Conservation (phyloP, 2,329 filamentous ascomycete species). For the Tolypocladium sp. region DNA sequence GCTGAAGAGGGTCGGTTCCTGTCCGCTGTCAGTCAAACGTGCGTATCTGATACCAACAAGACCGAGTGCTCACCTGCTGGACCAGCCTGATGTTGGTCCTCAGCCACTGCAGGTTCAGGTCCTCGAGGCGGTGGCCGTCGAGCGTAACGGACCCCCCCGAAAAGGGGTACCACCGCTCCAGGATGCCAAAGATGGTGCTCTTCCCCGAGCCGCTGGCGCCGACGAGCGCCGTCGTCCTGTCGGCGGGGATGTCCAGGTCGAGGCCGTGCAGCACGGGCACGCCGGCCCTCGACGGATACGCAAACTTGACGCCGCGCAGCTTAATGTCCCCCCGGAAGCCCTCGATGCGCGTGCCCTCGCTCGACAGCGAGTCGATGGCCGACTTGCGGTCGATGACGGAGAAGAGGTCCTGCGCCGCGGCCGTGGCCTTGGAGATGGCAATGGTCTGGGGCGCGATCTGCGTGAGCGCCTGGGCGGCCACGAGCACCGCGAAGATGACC, state of each 20-base stretch:
- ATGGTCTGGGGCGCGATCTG: constrained; percentile 37
- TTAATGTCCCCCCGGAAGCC: constrained; percentile 34
- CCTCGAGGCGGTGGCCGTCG: constrained; percentile 30
- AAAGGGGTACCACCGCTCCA: constrained; percentile 52
- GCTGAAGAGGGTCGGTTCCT: constrained; percentile 46
- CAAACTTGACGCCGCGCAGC: constrained; percentile 38
- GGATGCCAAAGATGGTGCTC: constrained; percentile 45
- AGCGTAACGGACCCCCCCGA: constrained; percentile 33
- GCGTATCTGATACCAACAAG: not conserved
- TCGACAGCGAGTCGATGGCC: constrained; percentile 31
- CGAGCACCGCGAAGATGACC: constrained; percentile 37
- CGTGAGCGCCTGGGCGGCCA: constrained; percentile 35
- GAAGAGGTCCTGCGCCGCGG: constrained; percentile 37
- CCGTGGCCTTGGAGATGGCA: constrained; percentile 34
- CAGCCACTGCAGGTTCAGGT: constrained; percentile 42
- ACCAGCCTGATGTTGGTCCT: constrained; percentile 43
- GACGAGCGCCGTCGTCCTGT: constrained; percentile 44
- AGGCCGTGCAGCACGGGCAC: constrained; percentile 34
- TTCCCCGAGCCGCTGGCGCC: constrained; percentile 51
- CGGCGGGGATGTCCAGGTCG: constrained; percentile 31
- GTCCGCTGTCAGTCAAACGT: constrained; percentile 1
- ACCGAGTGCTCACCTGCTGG: constrained; percentile 21
- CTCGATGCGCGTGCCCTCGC: constrained; percentile 19
- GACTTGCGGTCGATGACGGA: constrained; percentile 35
- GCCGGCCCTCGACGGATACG: constrained; percentile 47